Conservation (phyloP, 768 basidiomycete genomes). For the Phylloporus rhodoxanthus region DNA sequence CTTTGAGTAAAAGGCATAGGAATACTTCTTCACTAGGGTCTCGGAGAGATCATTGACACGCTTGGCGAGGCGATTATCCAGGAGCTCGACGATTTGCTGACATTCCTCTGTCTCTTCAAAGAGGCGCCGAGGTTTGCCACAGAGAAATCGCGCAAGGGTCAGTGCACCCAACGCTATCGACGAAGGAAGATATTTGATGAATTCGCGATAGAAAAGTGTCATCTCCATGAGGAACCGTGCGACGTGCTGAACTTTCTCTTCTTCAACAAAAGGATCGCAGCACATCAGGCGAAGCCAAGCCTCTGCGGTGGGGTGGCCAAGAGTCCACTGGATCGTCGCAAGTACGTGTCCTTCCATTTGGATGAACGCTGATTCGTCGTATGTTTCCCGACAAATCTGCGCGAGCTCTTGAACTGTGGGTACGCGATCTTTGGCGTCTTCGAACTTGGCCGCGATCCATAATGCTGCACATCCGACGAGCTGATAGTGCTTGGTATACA, state of each 20-base stretch:
- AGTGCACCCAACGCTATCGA: constrained; percentile 86
- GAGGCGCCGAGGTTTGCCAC: constrained; percentile 68
- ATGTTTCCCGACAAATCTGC: constrained; percentile 93
- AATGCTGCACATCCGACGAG: constrained; percentile 97
- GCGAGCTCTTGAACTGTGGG: constrained; percentile 92
- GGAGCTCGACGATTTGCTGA: constrained; percentile 74
- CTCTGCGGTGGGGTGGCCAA: constrained; percentile 97
- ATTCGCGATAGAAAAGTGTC: constrained; percentile 96
- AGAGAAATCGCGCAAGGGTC: constrained; percentile 83
- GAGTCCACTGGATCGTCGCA: constrained; percentile 91
- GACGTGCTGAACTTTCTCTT: constrained; percentile 87
- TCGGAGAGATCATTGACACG: constrained; percentile 91
- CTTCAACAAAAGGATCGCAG: constrained; percentile 70
- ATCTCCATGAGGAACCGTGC: constrained; percentile 99
- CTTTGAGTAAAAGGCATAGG: constrained; percentile 93
- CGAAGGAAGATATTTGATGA: constrained; percentile 78
- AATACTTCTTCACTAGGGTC: constrained; percentile 97
- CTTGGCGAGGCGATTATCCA: constrained; percentile 82
- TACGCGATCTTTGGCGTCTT: constrained; percentile 97
- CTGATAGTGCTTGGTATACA: constrained; percentile 99
- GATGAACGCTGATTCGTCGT: constrained; percentile 95
- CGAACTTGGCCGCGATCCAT: constrained; percentile 99
- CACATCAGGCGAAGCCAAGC: constrained; percentile 89
- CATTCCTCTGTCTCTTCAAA: constrained; percentile 84
- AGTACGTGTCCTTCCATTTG: constrained; percentile 99